Evolutionary conservation across 2,329 filamentous ascomycete species (phyloP), one percentile per base, ranked within the genome.

Genomic region (Sphaerulina musiva): DNA sequence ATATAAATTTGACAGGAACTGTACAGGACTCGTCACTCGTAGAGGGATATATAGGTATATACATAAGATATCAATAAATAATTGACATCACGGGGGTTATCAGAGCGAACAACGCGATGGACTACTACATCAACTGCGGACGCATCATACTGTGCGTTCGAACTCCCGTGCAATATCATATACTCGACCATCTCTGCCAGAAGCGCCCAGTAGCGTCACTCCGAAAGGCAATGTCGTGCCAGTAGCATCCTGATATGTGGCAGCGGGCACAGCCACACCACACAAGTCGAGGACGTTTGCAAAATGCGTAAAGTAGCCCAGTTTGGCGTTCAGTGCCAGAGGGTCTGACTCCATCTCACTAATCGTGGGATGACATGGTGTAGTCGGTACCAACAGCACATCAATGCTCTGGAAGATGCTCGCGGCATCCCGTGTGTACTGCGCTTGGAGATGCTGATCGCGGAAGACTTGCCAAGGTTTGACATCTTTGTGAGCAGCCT

Each of bases 281-380:
- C 76, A 77, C 60, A 82, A 73, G 64, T 84, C 80, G 14, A 84
- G 66, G 29, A 84, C 78, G 60, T 84, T 84, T 12, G 76, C 81
- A 62, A 79, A 82, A 62, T 83, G 81, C 0, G 80, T 82, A 53
- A 82, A 83, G 39, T 73, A 76, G 5, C 80, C 79, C 5, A 82
- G 63, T 3, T 73, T 66, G 3, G 77, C 77, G 59, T 84, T 84
- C 62, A 78, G 74, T 12, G 65, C 67, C 20, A 84, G 72, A 0
- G 80, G 80, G 41, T 81, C 76, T 2, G 67, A 67, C 1, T 72
- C 68, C 45, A 84, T 72, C 54, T 80, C 73, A 14, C 74, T 70
- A 2, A 82, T 72, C 0, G 75, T 80, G 39, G 81, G 80, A 55
- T 68, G 66, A 40, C 57, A 62, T 5, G 64, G 57, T 11, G 78